These are phyloP conservation scores for Chlamydomonas asymmetrica DNA, from an alignment of 139 green algal genomes.

Conservation along the genomic window DNA sequence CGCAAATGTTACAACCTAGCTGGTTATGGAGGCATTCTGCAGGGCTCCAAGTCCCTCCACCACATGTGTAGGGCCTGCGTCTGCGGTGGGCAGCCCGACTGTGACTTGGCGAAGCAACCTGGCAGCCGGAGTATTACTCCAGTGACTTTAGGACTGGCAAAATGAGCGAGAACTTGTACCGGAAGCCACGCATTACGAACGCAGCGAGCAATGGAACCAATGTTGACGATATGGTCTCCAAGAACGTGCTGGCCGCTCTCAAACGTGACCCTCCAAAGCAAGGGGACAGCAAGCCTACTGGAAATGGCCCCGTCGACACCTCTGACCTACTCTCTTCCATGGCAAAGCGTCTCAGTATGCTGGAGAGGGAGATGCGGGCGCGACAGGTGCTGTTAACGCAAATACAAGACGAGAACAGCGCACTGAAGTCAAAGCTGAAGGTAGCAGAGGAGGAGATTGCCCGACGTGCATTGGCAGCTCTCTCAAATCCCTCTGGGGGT, in stretches of 20 bases:
- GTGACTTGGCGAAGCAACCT: too few relatives aligned
- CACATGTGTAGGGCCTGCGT: too few relatives aligned
- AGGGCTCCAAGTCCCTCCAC: too few relatives aligned
- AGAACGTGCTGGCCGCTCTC: constrained; percentile 25
- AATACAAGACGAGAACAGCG: constrained; percentile 33
- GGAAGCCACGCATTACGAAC: constrained; percentile 26
- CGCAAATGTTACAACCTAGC: too few relatives aligned
- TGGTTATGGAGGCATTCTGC: too few relatives aligned
- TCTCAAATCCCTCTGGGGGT: not conserved
- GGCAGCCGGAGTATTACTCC: too few relatives aligned
- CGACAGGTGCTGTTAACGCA: constrained; percentile 8
- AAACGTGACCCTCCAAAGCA: constrained; percentile 16
- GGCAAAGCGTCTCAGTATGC: constrained; percentile 35
- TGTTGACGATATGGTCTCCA: constrained; percentile 27
- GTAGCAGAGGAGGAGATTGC: constrained; percentile 40
- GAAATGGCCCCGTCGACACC: constrained; percentile 9
- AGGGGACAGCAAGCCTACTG: not conserved
- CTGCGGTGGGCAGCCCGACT: too few relatives aligned
- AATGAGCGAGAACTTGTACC: constrained; percentile 18
- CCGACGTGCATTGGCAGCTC: constrained; percentile 10
- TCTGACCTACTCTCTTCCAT: constrained; percentile 39
- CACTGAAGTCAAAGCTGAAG: constrained; percentile 33
- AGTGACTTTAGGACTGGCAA: too few relatives aligned
- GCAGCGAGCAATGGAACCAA: too few relatives aligned
- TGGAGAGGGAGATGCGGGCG: constrained; percentile 38